These are phyloP conservation scores for Metschnikowia continentalis DNA, from an alignment of 805 yeast species.

Conservation along the genomic window DNA sequence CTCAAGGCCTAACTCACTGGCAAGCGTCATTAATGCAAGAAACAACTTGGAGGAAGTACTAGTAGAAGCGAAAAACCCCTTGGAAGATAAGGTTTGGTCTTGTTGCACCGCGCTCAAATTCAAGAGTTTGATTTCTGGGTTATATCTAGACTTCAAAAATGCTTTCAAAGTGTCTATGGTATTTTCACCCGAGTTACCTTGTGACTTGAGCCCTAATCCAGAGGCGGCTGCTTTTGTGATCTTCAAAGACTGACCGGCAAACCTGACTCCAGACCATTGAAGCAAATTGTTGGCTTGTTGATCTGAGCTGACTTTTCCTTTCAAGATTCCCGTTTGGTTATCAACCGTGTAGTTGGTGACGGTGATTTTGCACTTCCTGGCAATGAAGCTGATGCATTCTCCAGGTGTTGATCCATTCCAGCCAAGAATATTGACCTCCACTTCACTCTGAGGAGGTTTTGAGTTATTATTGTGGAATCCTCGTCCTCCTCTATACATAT, in stretches of 20 bases:
- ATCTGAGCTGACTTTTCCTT: slow-evolving; percentile 52
- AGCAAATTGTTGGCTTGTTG: slow-evolving; percentile 56
- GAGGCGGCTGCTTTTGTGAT: slow-evolving; percentile 37
- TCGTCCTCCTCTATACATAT: slow-evolving; percentile 13
- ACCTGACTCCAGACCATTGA: slow-evolving; percentile 70
- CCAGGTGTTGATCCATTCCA: slow-evolving; percentile 78
- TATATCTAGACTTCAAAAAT: slow-evolving; percentile 65
- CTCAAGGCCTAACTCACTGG: slow-evolving; percentile 48
- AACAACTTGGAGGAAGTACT: slow-evolving; percentile 76
- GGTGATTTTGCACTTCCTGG: slow-evolving; percentile 58
- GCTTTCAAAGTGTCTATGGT: slow-evolving; percentile 61
- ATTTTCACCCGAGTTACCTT: slow-evolving; percentile 17
- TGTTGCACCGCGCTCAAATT: slow-evolving; percentile 61
- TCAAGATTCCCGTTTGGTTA: slow-evolving; percentile 45
- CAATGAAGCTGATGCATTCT: slow-evolving; percentile 65
- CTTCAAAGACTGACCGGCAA: slow-evolving; percentile 68
- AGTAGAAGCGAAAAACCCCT: slow-evolving; percentile 62
- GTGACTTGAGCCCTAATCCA: slow-evolving; percentile 13
- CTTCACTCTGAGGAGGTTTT: slow-evolving; percentile 5
- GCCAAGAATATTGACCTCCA: slow-evolving; percentile 33
- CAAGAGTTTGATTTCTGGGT: slow-evolving; percentile 58
- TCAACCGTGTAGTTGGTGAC: slow-evolving; percentile 53
- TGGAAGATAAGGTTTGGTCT: slow-evolving; percentile 55
- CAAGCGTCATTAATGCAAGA: slow-evolving; percentile 83
- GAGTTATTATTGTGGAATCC: slow-evolving; percentile 11